Conservation (phyloP, 257 asterid species). For the Cinchona pubescens region DNA sequence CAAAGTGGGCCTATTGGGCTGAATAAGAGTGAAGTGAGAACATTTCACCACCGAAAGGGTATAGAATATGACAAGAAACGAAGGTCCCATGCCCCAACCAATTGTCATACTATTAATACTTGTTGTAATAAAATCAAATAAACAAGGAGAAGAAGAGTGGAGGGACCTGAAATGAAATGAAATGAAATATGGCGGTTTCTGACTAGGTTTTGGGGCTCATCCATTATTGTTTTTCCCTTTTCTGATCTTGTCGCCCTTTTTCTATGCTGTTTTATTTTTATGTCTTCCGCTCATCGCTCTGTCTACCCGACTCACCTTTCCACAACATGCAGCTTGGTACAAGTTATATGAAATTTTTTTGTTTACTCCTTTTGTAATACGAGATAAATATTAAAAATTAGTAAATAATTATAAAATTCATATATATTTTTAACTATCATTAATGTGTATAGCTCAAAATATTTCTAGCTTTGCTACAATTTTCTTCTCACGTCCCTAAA, state of each 20-base stretch:
- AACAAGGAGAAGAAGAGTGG: not conserved
- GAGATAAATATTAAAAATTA: too few species aligned
- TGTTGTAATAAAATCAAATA: not conserved
- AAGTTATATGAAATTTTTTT: too few species aligned
- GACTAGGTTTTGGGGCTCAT: constrained; percentile 30
- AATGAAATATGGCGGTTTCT: constrained; percentile 24
- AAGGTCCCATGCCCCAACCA: constrained; percentile 17
- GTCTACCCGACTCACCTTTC: too few species aligned
- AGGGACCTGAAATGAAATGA: not conserved
- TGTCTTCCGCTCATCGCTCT: constrained; percentile 32
- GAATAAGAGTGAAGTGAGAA: constrained; percentile 26
- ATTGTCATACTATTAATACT: not conserved
- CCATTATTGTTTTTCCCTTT: constrained; percentile 28
- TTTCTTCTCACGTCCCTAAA: not conserved
- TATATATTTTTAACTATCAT: too few species aligned
- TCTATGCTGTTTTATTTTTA: constrained; percentile 25
- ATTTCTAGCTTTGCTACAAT: not conserved
- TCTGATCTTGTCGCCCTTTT: constrained; percentile 44
- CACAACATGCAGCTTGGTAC: too few species aligned
- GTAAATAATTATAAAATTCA: too few species aligned
- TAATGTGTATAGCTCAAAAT: too few species aligned
- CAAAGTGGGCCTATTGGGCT: constrained; percentile 41
- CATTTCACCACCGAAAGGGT: constrained; percentile 49
- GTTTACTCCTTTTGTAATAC: too few species aligned
- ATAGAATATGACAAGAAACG: constrained; percentile 20